Conservation (phyloP, 208 protist genomes). For the Trichomonas tenax region DNA sequence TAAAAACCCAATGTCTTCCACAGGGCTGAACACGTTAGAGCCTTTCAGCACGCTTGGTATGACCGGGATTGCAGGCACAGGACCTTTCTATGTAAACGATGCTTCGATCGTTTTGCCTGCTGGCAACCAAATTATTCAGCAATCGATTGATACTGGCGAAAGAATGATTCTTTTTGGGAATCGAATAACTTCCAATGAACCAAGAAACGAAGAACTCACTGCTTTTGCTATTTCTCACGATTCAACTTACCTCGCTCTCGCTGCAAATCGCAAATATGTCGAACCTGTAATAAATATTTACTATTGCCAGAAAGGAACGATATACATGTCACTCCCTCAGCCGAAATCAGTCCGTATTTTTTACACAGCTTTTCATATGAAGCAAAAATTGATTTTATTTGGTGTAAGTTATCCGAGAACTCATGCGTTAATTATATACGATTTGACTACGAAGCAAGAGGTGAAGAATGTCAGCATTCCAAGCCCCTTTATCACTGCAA, state of each 20-base stretch:
- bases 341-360: background rate
- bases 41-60: background rate
- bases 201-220: background rate
- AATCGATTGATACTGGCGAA: background rate
- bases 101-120: background rate
- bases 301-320: background rate
- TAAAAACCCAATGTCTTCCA: background rate
- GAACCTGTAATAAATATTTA: background rate
- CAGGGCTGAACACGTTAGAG: background rate
- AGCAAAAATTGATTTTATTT: background rate
- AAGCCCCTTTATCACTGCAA: background rate
- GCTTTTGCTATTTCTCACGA: background rate
- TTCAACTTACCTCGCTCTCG: background rate
- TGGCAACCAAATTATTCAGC: constrained; percentile 1
- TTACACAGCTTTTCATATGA: background rate
- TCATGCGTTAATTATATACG: background rate
- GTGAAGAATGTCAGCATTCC: background rate
- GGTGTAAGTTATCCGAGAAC: background rate
- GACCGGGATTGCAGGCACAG: background rate
- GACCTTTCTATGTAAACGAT: background rate
- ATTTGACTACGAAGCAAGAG: background rate
- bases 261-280: background rate
- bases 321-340: background rate
- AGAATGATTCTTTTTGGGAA: background rate
- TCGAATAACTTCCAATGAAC: background rate